Evolutionary conservation across 2,329 filamentous ascomycete species (phyloP).

Genomic region (Torrubiella hemipterigena): DNA sequence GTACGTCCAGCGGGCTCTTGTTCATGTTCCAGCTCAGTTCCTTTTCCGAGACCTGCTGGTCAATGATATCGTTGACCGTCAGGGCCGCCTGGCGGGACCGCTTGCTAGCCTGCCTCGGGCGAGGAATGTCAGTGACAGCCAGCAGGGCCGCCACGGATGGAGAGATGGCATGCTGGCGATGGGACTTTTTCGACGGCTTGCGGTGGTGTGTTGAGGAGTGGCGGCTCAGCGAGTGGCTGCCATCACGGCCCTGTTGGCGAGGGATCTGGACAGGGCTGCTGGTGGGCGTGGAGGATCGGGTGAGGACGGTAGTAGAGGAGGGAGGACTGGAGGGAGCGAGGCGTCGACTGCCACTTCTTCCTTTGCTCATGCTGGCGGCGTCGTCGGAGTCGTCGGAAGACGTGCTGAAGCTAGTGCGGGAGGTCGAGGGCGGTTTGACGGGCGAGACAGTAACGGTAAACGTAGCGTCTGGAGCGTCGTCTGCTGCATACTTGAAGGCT

Average conservation of each 20-base stretch:
- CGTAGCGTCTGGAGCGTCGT: too few species aligned
- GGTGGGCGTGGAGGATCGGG: slow-evolving; percentile 9
- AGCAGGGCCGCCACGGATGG: slow-evolving; percentile 49
- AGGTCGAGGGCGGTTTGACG: background rate
- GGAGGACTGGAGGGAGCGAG: background rate
- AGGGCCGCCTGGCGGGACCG: slow-evolving; percentile 20
- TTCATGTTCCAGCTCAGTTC: slow-evolving; percentile 42
- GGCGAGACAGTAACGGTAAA: background rate
- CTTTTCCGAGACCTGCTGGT: slow-evolving; percentile 44
- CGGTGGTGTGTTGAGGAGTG: slow-evolving; percentile 24
- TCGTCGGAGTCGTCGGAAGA: background rate
- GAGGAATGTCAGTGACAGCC: slow-evolving; percentile 49
- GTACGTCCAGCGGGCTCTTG: slow-evolving; percentile 43
- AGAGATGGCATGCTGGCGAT: slow-evolving; percentile 42
- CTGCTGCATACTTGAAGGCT: too few species aligned
- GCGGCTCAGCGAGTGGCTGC: slow-evolving; percentile 7
- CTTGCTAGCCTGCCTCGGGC: slow-evolving; percentile 25
- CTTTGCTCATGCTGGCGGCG: background rate
- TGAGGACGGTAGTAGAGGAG: background rate
- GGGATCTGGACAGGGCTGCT: slow-evolving; percentile 46
- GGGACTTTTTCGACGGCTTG: slow-evolving; percentile 23
- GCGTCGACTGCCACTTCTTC: background rate
- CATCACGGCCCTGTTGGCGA: slow-evolving; percentile 25
- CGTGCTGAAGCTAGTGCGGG: too few species aligned
- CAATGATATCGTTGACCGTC: slow-evolving; percentile 45